A percentile compares a stretch with the other conserved stretches of the same genome.
Evolutionary conservation across 306 rosid genomes (phyloP).

Genomic region (Quercus robur): DNA sequence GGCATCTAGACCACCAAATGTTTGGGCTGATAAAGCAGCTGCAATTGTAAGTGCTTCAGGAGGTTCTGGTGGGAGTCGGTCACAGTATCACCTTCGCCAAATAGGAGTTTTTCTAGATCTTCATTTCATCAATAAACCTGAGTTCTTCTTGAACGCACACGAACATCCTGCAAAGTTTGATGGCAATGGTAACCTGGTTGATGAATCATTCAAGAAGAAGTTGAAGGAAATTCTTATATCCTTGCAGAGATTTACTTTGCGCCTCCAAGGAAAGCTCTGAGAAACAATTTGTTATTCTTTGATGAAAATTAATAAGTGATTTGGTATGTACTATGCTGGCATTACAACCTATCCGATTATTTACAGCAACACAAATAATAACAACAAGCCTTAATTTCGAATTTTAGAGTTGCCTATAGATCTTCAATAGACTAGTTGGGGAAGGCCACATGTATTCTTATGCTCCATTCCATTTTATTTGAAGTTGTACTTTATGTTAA

Average conservation of each 20-base stretch:
- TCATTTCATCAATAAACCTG: constrained; percentile 93
- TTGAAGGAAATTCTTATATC: constrained; percentile 53
- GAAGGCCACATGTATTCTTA: too few relatives aligned
- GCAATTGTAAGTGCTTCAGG: constrained; percentile 90
- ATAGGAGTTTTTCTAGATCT: constrained; percentile 76
- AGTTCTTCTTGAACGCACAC: constrained; percentile 60
- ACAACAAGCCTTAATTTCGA: too few relatives aligned
- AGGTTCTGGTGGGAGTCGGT: constrained; percentile 57
- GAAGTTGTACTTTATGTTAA: too few relatives aligned
- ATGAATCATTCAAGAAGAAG: constrained; percentile 34
- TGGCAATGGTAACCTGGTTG: constrained; percentile 61
- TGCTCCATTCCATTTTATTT: too few relatives aligned
- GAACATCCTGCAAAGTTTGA: constrained; percentile 75
- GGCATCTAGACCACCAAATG: constrained; percentile 84
- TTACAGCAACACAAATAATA: too few relatives aligned
- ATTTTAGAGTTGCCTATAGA: too few relatives aligned
- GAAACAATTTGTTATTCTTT: background rate
- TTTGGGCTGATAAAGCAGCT: constrained; percentile 80
- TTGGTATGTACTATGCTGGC: background rate
- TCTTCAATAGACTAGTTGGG: too few relatives aligned
- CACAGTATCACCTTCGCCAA: constrained; percentile 90
- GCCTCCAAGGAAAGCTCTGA: constrained; percentile 35
- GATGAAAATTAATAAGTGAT: background rate
- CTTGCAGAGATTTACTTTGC: constrained; percentile 43
- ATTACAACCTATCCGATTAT: background rate